These are phyloP conservation scores for Apophysomyces sp. DNA, from an alignment of 371 early-diverging fungal genomes.

Conservation along the genomic window DNA sequence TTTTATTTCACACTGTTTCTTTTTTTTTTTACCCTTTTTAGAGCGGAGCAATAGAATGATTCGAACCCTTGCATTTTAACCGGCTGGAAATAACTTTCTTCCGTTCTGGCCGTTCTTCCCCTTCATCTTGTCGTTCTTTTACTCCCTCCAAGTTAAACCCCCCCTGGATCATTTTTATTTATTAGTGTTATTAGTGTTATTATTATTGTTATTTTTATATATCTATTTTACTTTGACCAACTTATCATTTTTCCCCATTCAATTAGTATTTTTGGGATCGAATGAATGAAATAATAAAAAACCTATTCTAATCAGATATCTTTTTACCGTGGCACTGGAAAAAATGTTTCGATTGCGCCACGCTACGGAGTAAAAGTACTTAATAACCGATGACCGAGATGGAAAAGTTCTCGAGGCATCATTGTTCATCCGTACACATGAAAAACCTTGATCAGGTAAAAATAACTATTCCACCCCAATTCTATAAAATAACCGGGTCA, in stretches of 20 bases:
- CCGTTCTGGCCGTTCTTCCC: background rate
- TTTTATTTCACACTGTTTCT: background rate
- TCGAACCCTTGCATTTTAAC: background rate
- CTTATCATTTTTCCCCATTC: background rate
- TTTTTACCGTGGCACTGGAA: too few species aligned
- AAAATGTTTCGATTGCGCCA: constrained; percentile 1
- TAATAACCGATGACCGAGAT: constrained; percentile 1
- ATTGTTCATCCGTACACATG: constrained; percentile 1
- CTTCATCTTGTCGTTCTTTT: too few species aligned
- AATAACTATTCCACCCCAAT: background rate
- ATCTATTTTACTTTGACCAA: background rate
- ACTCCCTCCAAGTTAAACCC: too few species aligned
- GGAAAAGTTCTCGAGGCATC: background rate
- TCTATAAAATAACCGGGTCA: background rate
- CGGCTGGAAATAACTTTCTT: background rate
- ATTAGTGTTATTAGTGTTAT: too few species aligned
- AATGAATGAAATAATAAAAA: background rate
- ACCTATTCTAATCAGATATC: background rate
- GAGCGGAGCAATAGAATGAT: background rate
- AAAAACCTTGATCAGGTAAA: background rate
- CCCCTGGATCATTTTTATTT: too few species aligned
- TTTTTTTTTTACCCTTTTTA: background rate
- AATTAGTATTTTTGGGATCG: too few species aligned
- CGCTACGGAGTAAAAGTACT: background rate
- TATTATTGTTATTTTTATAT: too few species aligned